Base-by-base conservation (phyloP, 768 basidiomycete genomes). In the Collybia mongolica region DNA sequence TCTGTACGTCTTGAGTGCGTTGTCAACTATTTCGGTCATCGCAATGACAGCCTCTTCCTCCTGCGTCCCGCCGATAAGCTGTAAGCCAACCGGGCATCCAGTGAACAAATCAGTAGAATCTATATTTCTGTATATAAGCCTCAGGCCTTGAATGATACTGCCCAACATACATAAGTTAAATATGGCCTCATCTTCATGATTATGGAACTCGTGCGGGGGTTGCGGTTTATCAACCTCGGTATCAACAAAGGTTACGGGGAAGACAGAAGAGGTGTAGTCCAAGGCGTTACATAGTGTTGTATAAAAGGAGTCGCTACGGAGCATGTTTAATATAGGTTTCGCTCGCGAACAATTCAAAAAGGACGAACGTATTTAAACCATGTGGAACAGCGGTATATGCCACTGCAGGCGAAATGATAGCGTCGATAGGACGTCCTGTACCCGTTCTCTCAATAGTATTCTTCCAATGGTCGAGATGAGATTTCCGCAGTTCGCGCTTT, bases 31-130 rank as follows among this genome's bases (percentile, higher is more conserved):
- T 56, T 83, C 81, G 1, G 81, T 79, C 82, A 89, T 82, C 2
- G 73, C 71, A 48, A 89, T 74, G 0, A 88, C 81, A 0, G 81
- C 86, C 62, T 90, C 88, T 54, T 89, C 88, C 57, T 90, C 88
- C 46, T 82, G 69, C 1, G 81, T 80, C 39, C 80, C 72, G 2
- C 86, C 86, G 23, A 88, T 76, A 6, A 89, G 62, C 63, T 90
- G 88, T 23, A 90, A 60, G 9, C 76, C 74, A 1, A 89, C 73
- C 5, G 88, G 87, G 72, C 81, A 64, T 66, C 78, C 63, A 46
- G 65, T 62, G 70, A 86, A 53, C 11, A 74, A 60, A 28, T 79
- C 72, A 0, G 85, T 82, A 37, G 83, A 66, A 59, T 87, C 87
- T 86, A 45, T 32, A 42, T 11, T 39, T 19, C 7, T 5, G 6